phyloP scores from a whole-genome alignment of 2,329 filamentous ascomycete species.

The Macroventuria anomochaeta region DNA sequence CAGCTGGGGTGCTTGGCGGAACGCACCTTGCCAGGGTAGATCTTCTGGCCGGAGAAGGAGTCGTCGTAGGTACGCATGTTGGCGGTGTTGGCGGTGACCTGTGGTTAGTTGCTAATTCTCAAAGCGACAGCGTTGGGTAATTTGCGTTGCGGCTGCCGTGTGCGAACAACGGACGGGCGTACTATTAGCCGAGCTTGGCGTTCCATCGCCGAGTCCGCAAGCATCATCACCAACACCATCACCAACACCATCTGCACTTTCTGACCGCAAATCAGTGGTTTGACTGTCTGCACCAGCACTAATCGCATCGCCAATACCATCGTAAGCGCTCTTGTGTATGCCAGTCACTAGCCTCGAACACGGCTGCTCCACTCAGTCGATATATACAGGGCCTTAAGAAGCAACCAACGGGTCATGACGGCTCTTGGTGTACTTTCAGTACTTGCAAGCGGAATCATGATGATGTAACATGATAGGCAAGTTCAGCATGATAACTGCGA shows the following conservation, averaged over 20 bases:
- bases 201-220: constrained; percentile 2
- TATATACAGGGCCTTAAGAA: too few species aligned
- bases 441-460: too few species aligned
- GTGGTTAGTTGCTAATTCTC: constrained; percentile 43
- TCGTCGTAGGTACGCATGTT: constrained; percentile 81
- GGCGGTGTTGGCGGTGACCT: constrained; percentile 56
- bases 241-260: not conserved
- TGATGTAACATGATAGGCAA: too few species aligned
- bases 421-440: too few species aligned
- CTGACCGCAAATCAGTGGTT: not conserved
- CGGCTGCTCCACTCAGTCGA: too few species aligned
- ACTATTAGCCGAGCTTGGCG: constrained; percentile 27
- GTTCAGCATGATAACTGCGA: too few species aligned
- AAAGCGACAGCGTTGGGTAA: constrained; percentile 33
- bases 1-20: constrained; percentile 22
- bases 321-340: too few species aligned
- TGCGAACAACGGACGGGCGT: constrained; percentile 22
- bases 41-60: constrained; percentile 77
- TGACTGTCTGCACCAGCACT: not conserved
- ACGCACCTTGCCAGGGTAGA: constrained; percentile 80
- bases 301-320: too few species aligned
- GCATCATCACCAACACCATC: not conserved
- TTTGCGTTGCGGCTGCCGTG: constrained; percentile 22
- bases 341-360: too few species aligned
- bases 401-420: too few species aligned